phyloP scores from a whole-genome alignment of 345 rosid species.

The Arabis alpina region DNA sequence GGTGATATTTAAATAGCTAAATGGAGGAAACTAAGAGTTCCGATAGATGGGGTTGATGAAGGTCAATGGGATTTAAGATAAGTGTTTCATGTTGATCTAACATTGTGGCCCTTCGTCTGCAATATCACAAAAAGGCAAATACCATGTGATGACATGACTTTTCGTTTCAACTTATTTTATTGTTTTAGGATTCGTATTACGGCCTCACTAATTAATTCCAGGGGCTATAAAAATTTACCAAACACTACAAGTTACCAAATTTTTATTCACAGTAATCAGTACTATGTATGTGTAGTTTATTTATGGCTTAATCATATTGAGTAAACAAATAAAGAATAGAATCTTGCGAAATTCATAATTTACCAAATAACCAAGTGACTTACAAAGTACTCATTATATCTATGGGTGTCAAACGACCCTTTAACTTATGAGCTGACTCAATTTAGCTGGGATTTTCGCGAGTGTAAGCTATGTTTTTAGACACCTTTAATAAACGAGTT shows the following conservation, averaged over 20 bases:
- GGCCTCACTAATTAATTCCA: conserved; percentile 2
- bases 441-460: too few species aligned
- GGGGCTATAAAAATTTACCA: neutral
- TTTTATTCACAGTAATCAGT: neutral
- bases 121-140: conserved; percentile 38
- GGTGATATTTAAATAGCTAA: conserved; percentile 13
- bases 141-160: conserved; percentile 48
- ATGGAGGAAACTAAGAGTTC: conserved; percentile 34
- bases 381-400: too few species aligned
- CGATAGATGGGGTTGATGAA: conserved; percentile 64
- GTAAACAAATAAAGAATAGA: too few species aligned
- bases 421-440: too few species aligned
- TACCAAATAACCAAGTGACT: too few species aligned
- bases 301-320: too few species aligned
- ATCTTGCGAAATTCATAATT: too few species aligned
- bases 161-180: conserved; percentile 17
- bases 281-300: too few species aligned
- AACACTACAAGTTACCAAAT: conserved; percentile 2
- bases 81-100: conserved; percentile 64
- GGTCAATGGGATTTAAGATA: conserved; percentile 54
- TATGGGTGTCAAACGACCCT: too few species aligned
- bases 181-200: conserved; percentile 1
- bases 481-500: too few species aligned
- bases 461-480: too few species aligned
- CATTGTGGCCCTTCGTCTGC: conserved; percentile 54